phyloP scores from a whole-genome alignment of 2,329 filamentous ascomycete genomes.

The Pyricularia pennisetigena region DNA sequence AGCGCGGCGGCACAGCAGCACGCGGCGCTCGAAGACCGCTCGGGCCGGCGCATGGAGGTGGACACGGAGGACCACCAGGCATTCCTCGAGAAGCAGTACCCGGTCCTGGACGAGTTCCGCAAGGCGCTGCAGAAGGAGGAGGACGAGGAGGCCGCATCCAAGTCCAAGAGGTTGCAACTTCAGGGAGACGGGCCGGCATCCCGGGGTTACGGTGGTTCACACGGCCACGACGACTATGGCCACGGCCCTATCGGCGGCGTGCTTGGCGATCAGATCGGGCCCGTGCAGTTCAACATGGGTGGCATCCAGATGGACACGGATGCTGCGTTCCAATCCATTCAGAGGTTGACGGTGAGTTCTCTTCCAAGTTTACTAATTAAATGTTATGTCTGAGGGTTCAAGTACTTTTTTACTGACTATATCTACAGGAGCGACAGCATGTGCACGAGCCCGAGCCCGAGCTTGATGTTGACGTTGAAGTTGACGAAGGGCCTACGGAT shows the following conservation, averaged over 20 bases:
- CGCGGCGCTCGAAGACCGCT: conserved; percentile 35
- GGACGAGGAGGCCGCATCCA: conserved; percentile 21
- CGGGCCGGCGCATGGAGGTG: conserved; percentile 42
- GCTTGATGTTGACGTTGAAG: conserved; percentile 22
- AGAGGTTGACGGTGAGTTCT: conserved; percentile 63
- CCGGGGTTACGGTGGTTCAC: conserved; percentile 24
- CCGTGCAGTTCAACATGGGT: conserved; percentile 96
- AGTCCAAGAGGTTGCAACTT: conserved; percentile 2
- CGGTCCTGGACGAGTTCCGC: conserved; percentile 57
- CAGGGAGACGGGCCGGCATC: conserved; percentile 21
- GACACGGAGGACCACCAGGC: conserved; percentile 65
- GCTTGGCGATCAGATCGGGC: conserved; percentile 74
- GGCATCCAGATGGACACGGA: conserved; percentile 94
- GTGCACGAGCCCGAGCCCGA: conserved; percentile 33
- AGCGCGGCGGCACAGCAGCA: conserved; percentile 51
- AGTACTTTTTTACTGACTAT: background rate
- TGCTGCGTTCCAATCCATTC: conserved; percentile 58
- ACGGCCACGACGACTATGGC: conserved; percentile 18
- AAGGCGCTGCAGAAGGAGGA: conserved; percentile 27
- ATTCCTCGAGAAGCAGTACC: conserved; percentile 68
- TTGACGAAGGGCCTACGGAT: conserved; percentile 31
- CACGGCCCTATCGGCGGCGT: conserved; percentile 22
- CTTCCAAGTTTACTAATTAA: background rate
- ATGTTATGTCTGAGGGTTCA: background rate
- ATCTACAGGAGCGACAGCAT: conserved; percentile 44